Evolutionary conservation across 2,329 filamentous ascomycete species (phyloP).

Genomic region (Penicillium occitanis): DNA sequence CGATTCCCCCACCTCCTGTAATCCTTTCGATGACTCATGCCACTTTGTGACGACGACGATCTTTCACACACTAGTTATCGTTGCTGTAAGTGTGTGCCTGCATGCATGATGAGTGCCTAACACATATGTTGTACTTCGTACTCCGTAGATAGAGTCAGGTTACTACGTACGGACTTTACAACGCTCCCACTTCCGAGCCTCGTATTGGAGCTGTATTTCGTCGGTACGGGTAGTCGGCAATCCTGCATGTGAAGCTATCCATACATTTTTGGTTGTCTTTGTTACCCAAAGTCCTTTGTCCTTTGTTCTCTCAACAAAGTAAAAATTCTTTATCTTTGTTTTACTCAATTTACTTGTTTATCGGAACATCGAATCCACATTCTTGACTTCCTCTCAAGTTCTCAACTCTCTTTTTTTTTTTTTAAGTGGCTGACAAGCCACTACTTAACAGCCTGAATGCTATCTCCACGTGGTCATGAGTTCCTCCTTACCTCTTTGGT

Average conservation of each 20-base stretch:
- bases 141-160: neutral
- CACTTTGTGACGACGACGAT: neutral
- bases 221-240: neutral
- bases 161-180: neutral
- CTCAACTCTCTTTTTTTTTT: neutral
- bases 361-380: neutral
- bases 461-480: conserved; percentile 15
- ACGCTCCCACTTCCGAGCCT: neutral
- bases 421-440: neutral
- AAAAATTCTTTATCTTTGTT: neutral
- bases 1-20: conserved; percentile 1
- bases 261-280: neutral
- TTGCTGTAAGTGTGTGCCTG: neutral
- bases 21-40: neutral
- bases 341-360: neutral
- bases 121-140: neutral
- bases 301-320: neutral
- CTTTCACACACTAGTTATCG: conserved; percentile 5
- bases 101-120: neutral
- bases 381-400: neutral
- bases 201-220: neutral
- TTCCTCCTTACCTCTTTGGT: neutral
- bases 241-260: neutral
- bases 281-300: neutral
- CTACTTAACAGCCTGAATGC: neutral